Evolutionary conservation across 352 stramenopile species (phyloP).

Genomic region (Pythium biforme): DNA sequence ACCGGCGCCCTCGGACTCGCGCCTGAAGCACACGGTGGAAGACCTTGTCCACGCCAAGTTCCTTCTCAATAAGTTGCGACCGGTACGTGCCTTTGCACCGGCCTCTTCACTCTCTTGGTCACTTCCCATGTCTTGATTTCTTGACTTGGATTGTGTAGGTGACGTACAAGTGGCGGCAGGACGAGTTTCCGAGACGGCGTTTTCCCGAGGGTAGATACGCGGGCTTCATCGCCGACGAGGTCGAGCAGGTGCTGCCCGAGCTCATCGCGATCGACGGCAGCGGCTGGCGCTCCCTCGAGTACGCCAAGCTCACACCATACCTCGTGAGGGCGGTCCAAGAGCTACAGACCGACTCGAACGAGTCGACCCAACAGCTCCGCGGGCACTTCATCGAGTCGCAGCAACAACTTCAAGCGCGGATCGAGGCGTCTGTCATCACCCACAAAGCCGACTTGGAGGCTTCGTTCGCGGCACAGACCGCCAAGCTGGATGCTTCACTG

Average conservation of each 20-base stretch:
- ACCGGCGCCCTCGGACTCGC: constrained; percentile 32
- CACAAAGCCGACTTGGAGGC: constrained; percentile 4
- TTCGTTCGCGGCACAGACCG: not conserved
- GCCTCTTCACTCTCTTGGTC: not conserved
- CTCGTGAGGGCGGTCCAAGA: constrained; percentile 60
- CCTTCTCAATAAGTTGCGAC: constrained; percentile 36
- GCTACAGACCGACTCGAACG: constrained; percentile 36
- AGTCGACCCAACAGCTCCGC: not conserved
- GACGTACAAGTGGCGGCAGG: constrained; percentile 45
- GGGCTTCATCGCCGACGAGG: constrained; percentile 69
- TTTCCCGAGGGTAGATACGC: constrained; percentile 38
- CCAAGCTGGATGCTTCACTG: too few species aligned
- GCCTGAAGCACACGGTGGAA: constrained; percentile 37
- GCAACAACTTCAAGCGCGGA: not conserved
- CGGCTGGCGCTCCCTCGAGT: constrained; percentile 58
- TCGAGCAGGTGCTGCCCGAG: constrained; percentile 51
- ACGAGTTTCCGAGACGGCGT: constrained; percentile 39
- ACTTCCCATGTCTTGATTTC: constrained; percentile 1
- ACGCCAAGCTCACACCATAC: constrained; percentile 54
- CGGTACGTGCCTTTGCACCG: constrained; percentile 28
- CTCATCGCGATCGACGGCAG: constrained; percentile 47
- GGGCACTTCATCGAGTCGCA: not conserved
- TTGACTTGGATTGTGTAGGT: constrained; percentile 31
- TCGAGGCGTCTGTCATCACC: constrained; percentile 9
- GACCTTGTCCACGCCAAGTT: constrained; percentile 23